Evolutionary conservation across 108 stramenopile genomes (phyloP).

Genomic region (Aurantiochytrium sp.): DNA sequence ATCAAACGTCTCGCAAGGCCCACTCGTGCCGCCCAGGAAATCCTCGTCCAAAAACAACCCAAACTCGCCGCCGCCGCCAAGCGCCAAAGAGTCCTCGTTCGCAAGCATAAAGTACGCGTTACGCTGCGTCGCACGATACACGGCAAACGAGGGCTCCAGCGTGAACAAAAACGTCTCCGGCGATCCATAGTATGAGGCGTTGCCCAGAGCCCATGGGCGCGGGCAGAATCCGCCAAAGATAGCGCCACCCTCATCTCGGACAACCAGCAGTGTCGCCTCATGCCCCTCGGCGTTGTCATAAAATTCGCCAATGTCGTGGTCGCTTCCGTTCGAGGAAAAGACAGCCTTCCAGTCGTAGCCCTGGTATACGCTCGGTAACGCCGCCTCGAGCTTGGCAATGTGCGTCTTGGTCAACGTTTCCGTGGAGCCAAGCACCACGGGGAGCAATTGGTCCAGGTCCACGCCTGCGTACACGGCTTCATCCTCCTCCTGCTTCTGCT

Average conservation of each 20-base stretch:
- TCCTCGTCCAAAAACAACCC: slow-evolving; percentile 14
- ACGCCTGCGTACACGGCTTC: background rate
- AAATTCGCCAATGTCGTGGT: background rate
- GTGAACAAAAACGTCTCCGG: background rate
- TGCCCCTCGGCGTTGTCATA: background rate
- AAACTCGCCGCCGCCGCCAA: slow-evolving; percentile 3
- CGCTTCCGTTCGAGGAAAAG: background rate
- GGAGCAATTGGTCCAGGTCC: background rate
- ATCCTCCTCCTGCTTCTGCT: background rate
- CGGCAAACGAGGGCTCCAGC: background rate
- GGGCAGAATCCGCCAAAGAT: background rate
- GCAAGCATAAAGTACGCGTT: slow-evolving; percentile 3
- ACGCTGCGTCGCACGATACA: background rate
- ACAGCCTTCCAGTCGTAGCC: background rate
- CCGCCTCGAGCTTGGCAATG: background rate
- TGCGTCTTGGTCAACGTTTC: background rate
- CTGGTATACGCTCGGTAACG: background rate
- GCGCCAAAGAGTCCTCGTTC: background rate
- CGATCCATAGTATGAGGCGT: background rate
- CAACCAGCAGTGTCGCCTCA: background rate
- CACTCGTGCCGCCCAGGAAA: background rate
- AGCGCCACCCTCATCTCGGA: background rate
- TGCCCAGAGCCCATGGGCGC: background rate
- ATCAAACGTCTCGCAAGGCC: background rate
- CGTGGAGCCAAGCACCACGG: background rate